phyloP scores from a whole-genome alignment of 345 rosid genomes.

The Eucalyptus tenuipes region DNA sequence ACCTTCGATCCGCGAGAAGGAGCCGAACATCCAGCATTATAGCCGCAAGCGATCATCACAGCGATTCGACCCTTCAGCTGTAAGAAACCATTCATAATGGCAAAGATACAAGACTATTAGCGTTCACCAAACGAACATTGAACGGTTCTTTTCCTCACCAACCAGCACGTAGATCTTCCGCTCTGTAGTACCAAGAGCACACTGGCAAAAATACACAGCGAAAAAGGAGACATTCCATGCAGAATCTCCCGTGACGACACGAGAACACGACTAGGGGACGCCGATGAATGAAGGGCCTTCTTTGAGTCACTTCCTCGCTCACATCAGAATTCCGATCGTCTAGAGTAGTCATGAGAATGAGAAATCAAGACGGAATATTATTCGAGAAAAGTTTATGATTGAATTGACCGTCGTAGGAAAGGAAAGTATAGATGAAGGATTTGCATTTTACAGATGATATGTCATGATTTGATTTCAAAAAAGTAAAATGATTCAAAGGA shows the following conservation, averaged over 20 bases:
- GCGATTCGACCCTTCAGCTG: conserved; percentile 11
- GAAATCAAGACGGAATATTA: background rate
- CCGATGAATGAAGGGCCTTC: background rate
- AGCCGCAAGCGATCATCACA: background rate
- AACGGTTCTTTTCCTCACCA: background rate
- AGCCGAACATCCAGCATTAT: background rate
- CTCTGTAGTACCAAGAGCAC: background rate
- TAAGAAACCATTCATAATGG: background rate
- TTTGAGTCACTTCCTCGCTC: background rate
- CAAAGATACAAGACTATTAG: background rate
- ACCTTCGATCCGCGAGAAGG: background rate
- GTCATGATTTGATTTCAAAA: background rate
- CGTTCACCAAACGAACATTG: background rate
- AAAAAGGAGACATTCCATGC: background rate
- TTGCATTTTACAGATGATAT: background rate
- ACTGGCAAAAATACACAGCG: background rate
- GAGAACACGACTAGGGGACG: background rate
- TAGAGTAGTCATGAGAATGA: background rate
- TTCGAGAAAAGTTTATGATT: background rate
- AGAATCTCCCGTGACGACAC: background rate
- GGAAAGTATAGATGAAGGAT: background rate
- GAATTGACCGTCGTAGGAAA: background rate
- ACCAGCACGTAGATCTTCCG: background rate
- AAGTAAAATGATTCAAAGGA: background rate
- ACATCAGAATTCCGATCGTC: background rate